Evolutionary conservation across 768 basidiomycete genomes (phyloP).

Genomic region (Boletus reticulatus): DNA sequence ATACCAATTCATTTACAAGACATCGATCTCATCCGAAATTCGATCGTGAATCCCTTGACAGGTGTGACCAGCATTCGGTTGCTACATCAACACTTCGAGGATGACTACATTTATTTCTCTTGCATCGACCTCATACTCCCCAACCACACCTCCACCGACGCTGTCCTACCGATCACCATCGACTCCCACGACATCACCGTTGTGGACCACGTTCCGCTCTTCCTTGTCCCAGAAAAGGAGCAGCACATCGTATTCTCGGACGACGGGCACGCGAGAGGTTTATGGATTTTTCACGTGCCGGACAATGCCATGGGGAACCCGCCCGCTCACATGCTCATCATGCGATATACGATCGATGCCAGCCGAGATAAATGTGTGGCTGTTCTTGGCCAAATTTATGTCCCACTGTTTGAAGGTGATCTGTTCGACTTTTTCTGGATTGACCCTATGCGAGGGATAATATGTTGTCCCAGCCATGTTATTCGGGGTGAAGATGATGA

Average conservation of each 20-base stretch:
- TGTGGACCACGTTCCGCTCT: background rate
- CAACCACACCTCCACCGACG: background rate
- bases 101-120: background rate
- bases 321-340: too few species aligned
- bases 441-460: background rate
- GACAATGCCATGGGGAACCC: fast-evolving
- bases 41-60: background rate
- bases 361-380: background rate
- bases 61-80: background rate
- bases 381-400: background rate
- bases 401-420: background rate
- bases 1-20: too few species aligned
- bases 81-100: background rate
- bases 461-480: background rate
- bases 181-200: background rate
- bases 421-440: background rate
- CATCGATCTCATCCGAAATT: background rate
- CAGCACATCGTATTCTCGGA: background rate
- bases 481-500: background rate
- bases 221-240: fast-evolving
- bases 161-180: background rate
- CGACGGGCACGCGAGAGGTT: background rate
- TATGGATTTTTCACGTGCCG: background rate
- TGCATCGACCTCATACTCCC: background rate
- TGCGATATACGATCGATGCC: constrained; percentile 1